Base-by-base conservation (phyloP, 495 filamentous ascomycete species). In the Hypomontagnella submonticulosa region DNA sequence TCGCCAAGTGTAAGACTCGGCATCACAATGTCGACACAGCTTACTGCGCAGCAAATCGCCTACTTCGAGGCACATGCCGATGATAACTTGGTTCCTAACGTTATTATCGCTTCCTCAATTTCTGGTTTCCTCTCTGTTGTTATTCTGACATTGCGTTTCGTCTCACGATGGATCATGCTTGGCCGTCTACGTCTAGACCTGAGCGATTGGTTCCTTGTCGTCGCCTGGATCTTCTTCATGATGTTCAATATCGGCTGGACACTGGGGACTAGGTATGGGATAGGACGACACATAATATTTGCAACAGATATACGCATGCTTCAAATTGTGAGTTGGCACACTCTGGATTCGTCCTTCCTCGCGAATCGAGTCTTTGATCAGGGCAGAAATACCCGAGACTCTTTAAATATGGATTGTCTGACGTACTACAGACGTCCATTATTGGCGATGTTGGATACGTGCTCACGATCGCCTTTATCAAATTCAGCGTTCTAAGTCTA, bases 201-300 rank as follows among this genome's bases (percentile, higher is more conserved):
- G 13, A 55, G 44, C n/a, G 63, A 66, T 48, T 61, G 69, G 69
- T 42, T 71, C 19, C n/a, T 67, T 20, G 12, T 65, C 27, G 47
- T 62, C 40, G 51, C 65, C 36, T 47, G 64, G 64, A 48, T 63
- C 16, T 50, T 50, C 18, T 38, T 66, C 23, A 34, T 38, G 0
- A 50, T 20, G 15, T 12, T 50, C 23, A 44, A 54, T 16, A 16
- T 61, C 6, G 55, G 56, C 10, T 43, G 40, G 40, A n/a, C 40
- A 15, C 5, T 43, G 12, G n/a, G n/a, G 16, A 61, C 63, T 1
- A 44, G 9, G 19, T 61, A 51, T 9, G 63, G 57, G 12, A 40
- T 54, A 20, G 63, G 63, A 57, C 56, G 51, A 1, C 63, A 66
- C 30, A 36, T 54, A 5, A 40, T 57, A 3, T 46, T 61, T 4